phyloP scores from a whole-genome alignment of 768 basidiomycete genomes.

The Pilatotrama ljubarskyi region DNA sequence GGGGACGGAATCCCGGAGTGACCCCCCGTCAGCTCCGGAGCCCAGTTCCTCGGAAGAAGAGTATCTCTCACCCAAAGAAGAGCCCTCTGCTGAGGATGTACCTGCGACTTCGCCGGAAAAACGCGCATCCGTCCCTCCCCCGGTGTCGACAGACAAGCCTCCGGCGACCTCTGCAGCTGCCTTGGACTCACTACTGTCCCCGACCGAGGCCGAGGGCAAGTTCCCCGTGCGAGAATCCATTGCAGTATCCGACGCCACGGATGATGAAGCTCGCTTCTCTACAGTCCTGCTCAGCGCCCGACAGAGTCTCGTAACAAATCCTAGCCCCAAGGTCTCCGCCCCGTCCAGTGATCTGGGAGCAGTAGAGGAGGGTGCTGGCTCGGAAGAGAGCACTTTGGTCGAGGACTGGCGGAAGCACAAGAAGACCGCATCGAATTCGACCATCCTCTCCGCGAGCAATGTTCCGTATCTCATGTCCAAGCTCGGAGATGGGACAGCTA shows the following conservation, averaged over 20 bases:
- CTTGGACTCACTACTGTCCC: conserved; percentile 35
- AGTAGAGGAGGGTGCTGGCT: conserved; percentile 14
- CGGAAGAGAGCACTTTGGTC: conserved; percentile 25
- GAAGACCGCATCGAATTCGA: conserved; percentile 61
- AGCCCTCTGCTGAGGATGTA: not conserved
- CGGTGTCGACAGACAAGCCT: not conserved
- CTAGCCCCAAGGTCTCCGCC: conserved; percentile 29
- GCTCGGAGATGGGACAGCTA: conserved; percentile 43
- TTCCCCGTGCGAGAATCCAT: conserved; percentile 40
- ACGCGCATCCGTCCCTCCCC: not conserved
- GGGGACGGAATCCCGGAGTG: not conserved
- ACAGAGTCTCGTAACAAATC: conserved; percentile 35
- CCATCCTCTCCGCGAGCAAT: conserved; percentile 52
- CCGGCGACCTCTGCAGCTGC: conserved; percentile 15
- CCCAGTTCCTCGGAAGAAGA: not conserved
- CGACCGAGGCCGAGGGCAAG: conserved; percentile 26
- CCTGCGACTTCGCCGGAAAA: not conserved
- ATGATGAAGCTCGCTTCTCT: conserved; percentile 54
- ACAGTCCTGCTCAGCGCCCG: conserved; percentile 46
- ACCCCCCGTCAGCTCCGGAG: not conserved
- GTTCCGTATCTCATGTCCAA: conserved; percentile 57
- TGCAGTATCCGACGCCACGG: conserved; percentile 64
- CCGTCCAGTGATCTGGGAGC: conserved; percentile 24
- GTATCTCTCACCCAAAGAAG: not conserved
- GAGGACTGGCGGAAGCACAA: conserved; percentile 43